A percentile compares a stretch with the other conserved stretches of the same genome.
These are phyloP conservation scores for Combretum micranthum DNA, from an alignment of 345 rosid genomes.

Conservation along the genomic window DNA sequence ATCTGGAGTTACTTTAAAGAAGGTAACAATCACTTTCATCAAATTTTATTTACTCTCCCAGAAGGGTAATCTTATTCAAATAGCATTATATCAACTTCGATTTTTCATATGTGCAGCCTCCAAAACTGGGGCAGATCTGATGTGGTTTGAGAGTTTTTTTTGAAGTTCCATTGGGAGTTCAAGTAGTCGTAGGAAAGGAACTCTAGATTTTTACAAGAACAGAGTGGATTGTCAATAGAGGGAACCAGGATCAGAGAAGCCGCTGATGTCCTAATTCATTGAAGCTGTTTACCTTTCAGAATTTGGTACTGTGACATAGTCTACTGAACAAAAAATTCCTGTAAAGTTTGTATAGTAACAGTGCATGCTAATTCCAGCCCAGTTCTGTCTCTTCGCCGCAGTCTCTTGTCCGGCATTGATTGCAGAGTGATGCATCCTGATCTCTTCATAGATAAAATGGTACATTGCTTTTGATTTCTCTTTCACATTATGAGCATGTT, in stretches of 20 bases:
- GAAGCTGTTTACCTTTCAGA: constrained; percentile 11
- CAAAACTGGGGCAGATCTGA: constrained; percentile 31
- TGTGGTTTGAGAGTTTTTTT: constrained; percentile 3
- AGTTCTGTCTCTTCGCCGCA: neutral
- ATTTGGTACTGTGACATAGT: neutral
- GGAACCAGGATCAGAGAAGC: too few species aligned
- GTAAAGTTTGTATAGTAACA: constrained; percentile 5
- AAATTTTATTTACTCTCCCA: neutral
- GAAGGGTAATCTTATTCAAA: too few species aligned
- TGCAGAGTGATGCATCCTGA: too few species aligned
- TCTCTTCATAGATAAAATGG: too few species aligned
- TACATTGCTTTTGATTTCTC: too few species aligned
- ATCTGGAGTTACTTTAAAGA: constrained; percentile 38
- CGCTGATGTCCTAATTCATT: too few species aligned
- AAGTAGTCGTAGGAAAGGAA: constrained; percentile 2
- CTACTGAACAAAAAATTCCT: constrained; percentile 1
- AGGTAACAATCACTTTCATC: constrained; percentile 36
- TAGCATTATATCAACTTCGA: neutral
- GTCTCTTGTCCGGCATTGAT: too few species aligned
- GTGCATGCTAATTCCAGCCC: neutral
- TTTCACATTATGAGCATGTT: too few species aligned
- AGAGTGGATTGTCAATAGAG: too few species aligned
- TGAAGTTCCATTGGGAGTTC: constrained; percentile 1
- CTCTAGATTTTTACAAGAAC: too few species aligned
- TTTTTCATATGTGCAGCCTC: constrained; percentile 28